Base-by-base conservation (phyloP, 1,139 yeast genomes). In the Blastobotrys ciferrii region DNA sequence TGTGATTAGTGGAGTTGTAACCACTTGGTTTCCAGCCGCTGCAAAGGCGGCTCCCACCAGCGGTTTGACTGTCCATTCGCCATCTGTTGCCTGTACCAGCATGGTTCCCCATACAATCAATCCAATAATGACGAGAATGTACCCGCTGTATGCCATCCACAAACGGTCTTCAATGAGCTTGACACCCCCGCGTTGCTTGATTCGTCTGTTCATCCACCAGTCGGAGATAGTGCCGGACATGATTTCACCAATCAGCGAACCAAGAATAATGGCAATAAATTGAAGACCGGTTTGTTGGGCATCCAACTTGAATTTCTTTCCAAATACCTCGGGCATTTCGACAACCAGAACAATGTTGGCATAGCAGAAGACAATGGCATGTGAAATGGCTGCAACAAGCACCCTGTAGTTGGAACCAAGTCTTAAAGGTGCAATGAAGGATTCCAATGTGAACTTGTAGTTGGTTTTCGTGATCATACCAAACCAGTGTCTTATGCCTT, bases 11-110 rank as follows among this genome's bases (percentile, higher is more conserved):
- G 39, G 20, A 5, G 68, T 64, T 12, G 66, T 56, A 23, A 62
- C 59, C 36, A 64, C 61, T 30, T 63, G 62, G 40, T 61, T 60
- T 5, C 68, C 68, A 4, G 55, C 59, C 11, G 67, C 62, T 12
- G 65, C 64, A 32, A 65, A 52, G 6, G 63, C 65, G 15, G 61
- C 53, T 15, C 68, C 68, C 43, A 65, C 51, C n/a, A 63, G 52
- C 3, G 68, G 68, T 12, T 55, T 53, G 9, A 65, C 58, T 12
- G 46, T 49, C 68, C 68, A 64, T 23, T 23, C 9, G 5, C 28
- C 28, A 20, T 59, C 55, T 25, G 53, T 31, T 2, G 65, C 65
- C 39, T 57, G 56, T 28, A 49, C 54, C 33, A 64, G 53, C 42
- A 45, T 55, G 23, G 63, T 57, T 37, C 67, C 66, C 59, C 62